Evolutionary conservation across 1,284 basidiomycete species (phyloP), one percentile per base, ranked within the genome.

Genomic region (Microbotryum intermedium): DNA sequence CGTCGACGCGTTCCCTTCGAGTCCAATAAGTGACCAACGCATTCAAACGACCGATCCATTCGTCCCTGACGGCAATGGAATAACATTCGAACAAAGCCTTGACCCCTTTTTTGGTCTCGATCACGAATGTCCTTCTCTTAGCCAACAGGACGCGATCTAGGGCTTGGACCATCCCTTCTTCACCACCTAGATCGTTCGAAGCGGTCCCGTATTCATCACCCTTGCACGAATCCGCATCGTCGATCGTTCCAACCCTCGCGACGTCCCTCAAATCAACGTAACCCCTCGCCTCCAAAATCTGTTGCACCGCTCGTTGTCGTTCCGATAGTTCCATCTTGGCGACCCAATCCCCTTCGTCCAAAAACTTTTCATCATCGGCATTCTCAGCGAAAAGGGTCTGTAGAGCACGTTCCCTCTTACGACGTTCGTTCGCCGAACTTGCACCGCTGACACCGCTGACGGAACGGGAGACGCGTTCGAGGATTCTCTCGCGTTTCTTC

Each of bases 21-120:
- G 55, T 59, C 69, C 69, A 70, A 50, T 67, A 70, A 0, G 54
- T 57, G 0, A 61, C 59, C 21, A 70, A 60, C 2, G 64, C 62
- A 11, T 50, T 45, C 16, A 70, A 56, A 0, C 69, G 66, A 4
- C 58, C 62, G 25, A 65, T 59, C 69, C 67, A 69, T 53, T 70
- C 69, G 11, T 57, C 53, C 1, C 58, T 56, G 20, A 68, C 67
- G 23, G 55, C 57, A 25, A 63, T 64, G 25, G 67, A 65, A 30
- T 64, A 59, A 48, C 62, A 64, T 62, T 70, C 67, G 50, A 70
- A 67, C 7, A 50, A 43, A 21, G 46, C 54, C 5, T 46, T 50
- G 29, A 9, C 21, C 6, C 62, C 65, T 21, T 53, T 46, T 16
- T 49, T 43, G 0, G 56, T 59, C 48, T 50, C 57, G 52, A 65